These are phyloP conservation scores for Hypoxylon crocopeplum DNA, from an alignment of 495 filamentous ascomycete species.

Conservation along the genomic window DNA sequence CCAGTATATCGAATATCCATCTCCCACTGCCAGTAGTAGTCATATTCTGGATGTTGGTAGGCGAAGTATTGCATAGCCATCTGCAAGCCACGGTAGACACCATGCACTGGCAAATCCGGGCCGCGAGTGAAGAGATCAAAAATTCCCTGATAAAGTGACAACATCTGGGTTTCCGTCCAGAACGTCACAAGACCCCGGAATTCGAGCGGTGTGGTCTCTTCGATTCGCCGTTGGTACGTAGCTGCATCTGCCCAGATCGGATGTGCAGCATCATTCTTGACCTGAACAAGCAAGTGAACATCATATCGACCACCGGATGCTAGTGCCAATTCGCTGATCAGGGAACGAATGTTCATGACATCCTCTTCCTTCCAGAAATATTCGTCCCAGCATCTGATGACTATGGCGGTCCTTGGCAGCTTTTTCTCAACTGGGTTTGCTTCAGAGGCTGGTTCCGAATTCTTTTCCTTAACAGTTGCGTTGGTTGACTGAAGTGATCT, in stretches of 20 bases:
- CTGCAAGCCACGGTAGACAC: slow-evolving; percentile 87
- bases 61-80: slow-evolving; percentile 96
- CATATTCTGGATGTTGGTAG: slow-evolving; percentile 88
- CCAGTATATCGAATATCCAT: slow-evolving; percentile 96
- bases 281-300: slow-evolving; percentile 79
- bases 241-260: slow-evolving; percentile 70
- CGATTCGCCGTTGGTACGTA: slow-evolving; percentile 64
- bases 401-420: slow-evolving; percentile 70
- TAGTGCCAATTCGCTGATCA: slow-evolving; percentile 78
- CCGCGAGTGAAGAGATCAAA: slow-evolving; percentile 74
- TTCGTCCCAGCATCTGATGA: slow-evolving; percentile 77
- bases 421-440: slow-evolving; percentile 61
- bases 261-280: slow-evolving; percentile 67
- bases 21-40: slow-evolving; percentile 98
- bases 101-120: slow-evolving; percentile 75
- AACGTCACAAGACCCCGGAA: slow-evolving; percentile 88
- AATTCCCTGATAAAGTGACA: slow-evolving; percentile 81
- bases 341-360: slow-evolving; percentile 71
- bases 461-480: slow-evolving; percentile 10
- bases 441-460: slow-evolving; percentile 25
- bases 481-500: slow-evolving; percentile 5
- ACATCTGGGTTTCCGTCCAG: slow-evolving; percentile 93
- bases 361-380: slow-evolving; percentile 74
- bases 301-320: slow-evolving; percentile 82
- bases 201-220: slow-evolving; percentile 77